These are phyloP conservation scores for Venturia oleaginea DNA, from an alignment of 2,329 filamentous ascomycete genomes.

Conservation along the genomic window DNA sequence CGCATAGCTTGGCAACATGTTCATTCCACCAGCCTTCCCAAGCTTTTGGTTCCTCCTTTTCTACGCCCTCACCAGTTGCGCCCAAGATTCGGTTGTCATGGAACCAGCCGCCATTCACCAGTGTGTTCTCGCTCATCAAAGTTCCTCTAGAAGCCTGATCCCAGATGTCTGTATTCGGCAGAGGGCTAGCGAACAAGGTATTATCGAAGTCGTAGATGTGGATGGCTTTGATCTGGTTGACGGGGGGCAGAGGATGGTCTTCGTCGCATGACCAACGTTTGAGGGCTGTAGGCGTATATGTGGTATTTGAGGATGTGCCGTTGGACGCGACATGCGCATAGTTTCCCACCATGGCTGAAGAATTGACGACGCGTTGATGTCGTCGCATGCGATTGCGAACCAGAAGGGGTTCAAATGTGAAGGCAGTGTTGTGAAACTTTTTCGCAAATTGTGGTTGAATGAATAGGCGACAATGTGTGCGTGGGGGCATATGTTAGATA, in stretches of 20 bases:
- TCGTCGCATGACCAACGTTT: conserved; percentile 76
- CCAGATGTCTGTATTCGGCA: conserved; percentile 87
- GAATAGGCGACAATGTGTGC: neutral
- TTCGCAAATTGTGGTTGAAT: neutral
- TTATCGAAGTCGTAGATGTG: conserved; percentile 97
- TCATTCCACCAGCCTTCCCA: conserved; percentile 99
- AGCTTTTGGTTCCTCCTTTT: conserved; percentile 69
- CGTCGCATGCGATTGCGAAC: neutral
- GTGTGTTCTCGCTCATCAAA: conserved; percentile 64
- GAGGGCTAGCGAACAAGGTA: conserved; percentile 78
- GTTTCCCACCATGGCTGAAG: conserved; percentile 1
- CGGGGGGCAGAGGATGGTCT: conserved; percentile 52
- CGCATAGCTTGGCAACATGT: conserved; percentile 68
- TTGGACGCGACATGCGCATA: conserved; percentile 6
- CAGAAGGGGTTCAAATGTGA: neutral
- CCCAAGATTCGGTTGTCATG: conserved; percentile 81
- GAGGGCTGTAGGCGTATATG: conserved; percentile 55
- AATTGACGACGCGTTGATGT: neutral
- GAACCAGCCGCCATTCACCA: conserved; percentile 91
- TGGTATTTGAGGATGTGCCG: neutral
- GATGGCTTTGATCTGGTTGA: conserved; percentile 63
- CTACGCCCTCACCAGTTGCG: conserved; percentile 73
- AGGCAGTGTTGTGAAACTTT: neutral
- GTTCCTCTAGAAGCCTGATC: conserved; percentile 66
- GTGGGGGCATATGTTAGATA: neutral